Base-by-base conservation (phyloP, 371 early-diverging fungal species). In the Mucor saturninus region DNA sequence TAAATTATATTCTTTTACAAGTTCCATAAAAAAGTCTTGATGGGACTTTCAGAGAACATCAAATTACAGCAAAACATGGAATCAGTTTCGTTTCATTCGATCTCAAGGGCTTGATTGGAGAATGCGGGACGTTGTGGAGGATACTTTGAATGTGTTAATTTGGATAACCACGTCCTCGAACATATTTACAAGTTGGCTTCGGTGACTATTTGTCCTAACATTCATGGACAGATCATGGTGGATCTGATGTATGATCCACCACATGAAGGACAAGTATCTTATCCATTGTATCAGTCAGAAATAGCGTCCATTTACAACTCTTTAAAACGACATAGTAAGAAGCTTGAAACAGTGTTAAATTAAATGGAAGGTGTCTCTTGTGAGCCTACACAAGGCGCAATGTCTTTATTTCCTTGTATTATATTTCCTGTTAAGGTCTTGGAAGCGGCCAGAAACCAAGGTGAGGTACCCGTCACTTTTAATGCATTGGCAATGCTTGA, bases 61-160 rank as follows among this genome's bases (percentile, higher is more conserved):
- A 54, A 61, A 7, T 59, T 54, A 15, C 29, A 62, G 30, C 59
- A 65, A 10, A 32, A 79, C 46, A 51, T 89, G 14, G 96, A 97
- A 78, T 76, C 97, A 61, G 86, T 97, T 59, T 95, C 95, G 15
- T 96, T 95, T 87, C 97, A 98, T 71, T 92, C 92, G 40, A 89
- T 97, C 58, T 96, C 97, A 98, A 98, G 77, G 99, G 99, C 53
- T 92, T 97, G 95, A 76, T 98, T 62, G 99, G 99, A 56, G 99
- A 98, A 72, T 98, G 99, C 72, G 99, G 99, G 99, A 46, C 91
- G 95, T 62, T 93, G 99, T 54, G 99, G 98, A 58, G 99, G 98
- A 3, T 98, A 96, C 82, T 95, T 96, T 84, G 99, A 98, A 79
- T 93, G 94, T 65, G 86, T 87, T 43, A 90, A 92, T 54, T 80